Evolutionary conservation across 768 basidiomycete genomes (phyloP).

Genomic region (Pleurotus ostreatus): DNA sequence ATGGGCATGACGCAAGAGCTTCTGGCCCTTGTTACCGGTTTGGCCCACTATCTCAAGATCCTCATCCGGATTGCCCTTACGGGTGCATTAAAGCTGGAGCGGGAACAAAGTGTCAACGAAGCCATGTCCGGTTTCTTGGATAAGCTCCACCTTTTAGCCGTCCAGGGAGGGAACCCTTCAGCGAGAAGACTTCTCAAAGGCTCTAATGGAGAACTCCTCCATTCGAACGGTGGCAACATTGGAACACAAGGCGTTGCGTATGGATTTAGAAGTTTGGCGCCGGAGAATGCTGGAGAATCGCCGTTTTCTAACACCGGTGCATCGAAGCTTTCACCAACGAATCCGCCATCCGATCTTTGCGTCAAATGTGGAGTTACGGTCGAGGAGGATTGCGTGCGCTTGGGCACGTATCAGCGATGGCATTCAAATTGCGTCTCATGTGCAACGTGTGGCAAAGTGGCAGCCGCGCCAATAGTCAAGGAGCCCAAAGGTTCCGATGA

Average conservation of each 20-base stretch:
- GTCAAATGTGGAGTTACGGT: slow-evolving; percentile 85
- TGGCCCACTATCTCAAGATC: slow-evolving; percentile 99
- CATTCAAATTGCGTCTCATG: slow-evolving; percentile 95
- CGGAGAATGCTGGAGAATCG: slow-evolving; percentile 86
- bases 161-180: slow-evolving; percentile 77
- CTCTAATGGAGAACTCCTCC: slow-evolving; percentile 61
- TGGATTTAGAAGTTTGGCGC: slow-evolving; percentile 88
- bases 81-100: slow-evolving; percentile 90
- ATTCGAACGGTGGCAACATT: slow-evolving; percentile 46
- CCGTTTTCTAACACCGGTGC: slow-evolving; percentile 53
- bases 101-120: slow-evolving; percentile 77
- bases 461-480: slow-evolving; percentile 57
- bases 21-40: slow-evolving; percentile 94
- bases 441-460: slow-evolving; percentile 69
- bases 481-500: slow-evolving; percentile 56
- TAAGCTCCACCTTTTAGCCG: slow-evolving; percentile 87
- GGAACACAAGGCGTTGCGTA: slow-evolving; percentile 89
- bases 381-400: slow-evolving; percentile 93
- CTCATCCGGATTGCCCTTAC: slow-evolving; percentile 97
- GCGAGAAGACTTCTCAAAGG: slow-evolving; percentile 73
- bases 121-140: slow-evolving; percentile 90
- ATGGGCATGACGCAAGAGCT: slow-evolving; percentile 98
- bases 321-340: slow-evolving; percentile 53
- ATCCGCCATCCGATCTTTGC: slow-evolving; percentile 88
- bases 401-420: slow-evolving; percentile 97